A percentile compares a stretch with the other conserved stretches of the same genome.
Conservation (phyloP, 1,139 yeast species). For the Candida tropicalis region DNA sequence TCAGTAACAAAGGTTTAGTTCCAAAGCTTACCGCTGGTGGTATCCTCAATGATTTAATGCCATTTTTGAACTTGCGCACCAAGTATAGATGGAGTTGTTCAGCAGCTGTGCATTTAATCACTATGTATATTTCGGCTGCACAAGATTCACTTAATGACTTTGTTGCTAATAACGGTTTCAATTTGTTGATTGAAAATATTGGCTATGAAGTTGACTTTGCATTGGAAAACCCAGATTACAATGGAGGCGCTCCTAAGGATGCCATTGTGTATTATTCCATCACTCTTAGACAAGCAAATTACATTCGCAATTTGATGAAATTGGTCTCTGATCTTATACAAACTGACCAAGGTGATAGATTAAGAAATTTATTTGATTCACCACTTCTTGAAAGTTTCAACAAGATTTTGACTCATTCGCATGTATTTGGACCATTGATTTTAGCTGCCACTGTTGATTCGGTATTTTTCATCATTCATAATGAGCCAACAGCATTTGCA, state of each 20-base stretch:
- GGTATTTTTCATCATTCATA: slow-evolving; percentile 75
- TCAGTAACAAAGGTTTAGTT: slow-evolving; percentile 55
- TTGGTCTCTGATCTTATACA: slow-evolving; percentile 67
- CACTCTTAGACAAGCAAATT: slow-evolving; percentile 66
- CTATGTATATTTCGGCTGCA: slow-evolving; percentile 51
- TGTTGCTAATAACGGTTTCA: slow-evolving; percentile 68
- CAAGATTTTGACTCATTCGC: slow-evolving; percentile 58
- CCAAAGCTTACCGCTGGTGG: slow-evolving; percentile 64
- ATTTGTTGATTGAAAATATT: slow-evolving; percentile 59
- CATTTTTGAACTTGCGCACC: slow-evolving; percentile 57
- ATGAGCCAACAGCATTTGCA: slow-evolving; percentile 88
- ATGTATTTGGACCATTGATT: slow-evolving; percentile 70
- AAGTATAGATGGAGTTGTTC: slow-evolving; percentile 60
- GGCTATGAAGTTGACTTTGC: slow-evolving; percentile 72
- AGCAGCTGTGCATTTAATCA: slow-evolving; percentile 65
- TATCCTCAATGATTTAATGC: slow-evolving; percentile 63
- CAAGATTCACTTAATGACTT: slow-evolving; percentile 59
- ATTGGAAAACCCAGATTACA: slow-evolving; percentile 54
- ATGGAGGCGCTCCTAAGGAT: slow-evolving; percentile 55
- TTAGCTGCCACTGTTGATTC: slow-evolving; percentile 66
- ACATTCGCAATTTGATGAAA: slow-evolving; percentile 57
- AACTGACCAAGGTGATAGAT: slow-evolving; percentile 79
- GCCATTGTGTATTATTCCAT: slow-evolving; percentile 60
- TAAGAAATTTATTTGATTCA: slow-evolving; percentile 85
- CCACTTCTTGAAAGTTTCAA: slow-evolving; percentile 67